Conservation (phyloP, 805 yeast genomes). For the Candida corydali region DNA sequence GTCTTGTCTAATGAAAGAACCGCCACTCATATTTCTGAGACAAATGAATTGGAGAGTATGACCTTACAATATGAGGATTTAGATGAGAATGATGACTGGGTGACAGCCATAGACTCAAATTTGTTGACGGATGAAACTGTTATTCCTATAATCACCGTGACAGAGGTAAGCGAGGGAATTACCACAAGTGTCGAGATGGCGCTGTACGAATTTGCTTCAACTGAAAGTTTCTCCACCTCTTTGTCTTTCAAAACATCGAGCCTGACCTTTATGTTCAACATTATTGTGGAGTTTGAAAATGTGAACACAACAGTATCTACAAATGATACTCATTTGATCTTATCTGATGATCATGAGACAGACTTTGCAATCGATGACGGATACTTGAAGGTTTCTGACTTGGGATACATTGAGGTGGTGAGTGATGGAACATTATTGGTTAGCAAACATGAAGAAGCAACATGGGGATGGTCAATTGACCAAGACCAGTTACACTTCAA, state of each 20-base stretch:
- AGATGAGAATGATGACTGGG: neutral
- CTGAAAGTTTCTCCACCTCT: too few species aligned
- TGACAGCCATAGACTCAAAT: neutral
- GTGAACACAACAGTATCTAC: too few species aligned
- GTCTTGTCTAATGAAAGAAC: neutral
- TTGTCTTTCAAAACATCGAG: too few species aligned
- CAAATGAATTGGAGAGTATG: neutral
- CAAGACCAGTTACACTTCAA: too few species aligned
- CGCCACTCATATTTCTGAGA: neutral
- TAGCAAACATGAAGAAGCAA: neutral
- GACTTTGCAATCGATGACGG: neutral
- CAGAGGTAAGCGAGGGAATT: too few species aligned
- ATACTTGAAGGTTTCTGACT: neutral
- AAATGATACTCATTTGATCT: neutral
- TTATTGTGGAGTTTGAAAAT: too few species aligned
- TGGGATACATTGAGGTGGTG: neutral
- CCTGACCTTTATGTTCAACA: too few species aligned
- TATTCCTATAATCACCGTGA: neutral
- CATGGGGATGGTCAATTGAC: neutral
- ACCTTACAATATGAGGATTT: neutral
- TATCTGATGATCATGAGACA: neutral
- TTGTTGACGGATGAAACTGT: neutral
- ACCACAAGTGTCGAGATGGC: too few species aligned
- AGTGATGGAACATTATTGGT: neutral
- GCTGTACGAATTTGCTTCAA: too few species aligned